Percentiles rank a stretch among this genome's conserved stretches.
phyloP scores from a whole-genome alignment of 805 yeast species.

The Phaffomyces antillensis region DNA sequence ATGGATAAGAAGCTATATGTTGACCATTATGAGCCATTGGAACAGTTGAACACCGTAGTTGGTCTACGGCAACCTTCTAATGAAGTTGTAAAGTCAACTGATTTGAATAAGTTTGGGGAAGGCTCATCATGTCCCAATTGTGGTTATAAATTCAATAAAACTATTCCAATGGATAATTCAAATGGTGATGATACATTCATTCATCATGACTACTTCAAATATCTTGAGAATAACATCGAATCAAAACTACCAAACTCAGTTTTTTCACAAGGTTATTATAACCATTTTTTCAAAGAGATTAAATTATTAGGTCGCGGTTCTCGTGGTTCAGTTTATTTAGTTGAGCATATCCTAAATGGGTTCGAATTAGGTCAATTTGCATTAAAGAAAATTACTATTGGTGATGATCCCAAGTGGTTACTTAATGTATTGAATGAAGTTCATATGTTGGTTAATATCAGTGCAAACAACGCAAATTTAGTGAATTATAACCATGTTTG shows the following conservation, averaged over 20 bases:
- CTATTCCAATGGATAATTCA: neutral
- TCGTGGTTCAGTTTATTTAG: constrained; percentile 77
- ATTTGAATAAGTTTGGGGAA: neutral
- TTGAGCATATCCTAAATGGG: constrained; percentile 71
- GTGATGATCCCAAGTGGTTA: constrained; percentile 64
- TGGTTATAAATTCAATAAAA: neutral
- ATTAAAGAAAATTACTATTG: constrained; percentile 77
- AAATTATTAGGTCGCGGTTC: constrained; percentile 74
- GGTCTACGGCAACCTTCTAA: neutral
- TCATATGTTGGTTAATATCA: constrained; percentile 48
- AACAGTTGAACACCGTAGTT: too few species aligned
- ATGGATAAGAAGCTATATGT: neutral
- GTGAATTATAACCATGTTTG: constrained; percentile 88
- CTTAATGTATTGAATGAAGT: constrained; percentile 73
- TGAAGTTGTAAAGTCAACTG: neutral
- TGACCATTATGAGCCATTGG: neutral
- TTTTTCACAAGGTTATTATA: constrained; percentile 78
- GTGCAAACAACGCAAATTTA: constrained; percentile 48
- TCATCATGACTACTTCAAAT: constrained; percentile 15
- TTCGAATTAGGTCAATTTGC: constrained; percentile 75
- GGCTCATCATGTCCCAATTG: constrained; percentile 7
- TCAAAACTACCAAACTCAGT: constrained; percentile 42
- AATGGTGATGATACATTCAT: constrained; percentile 1
- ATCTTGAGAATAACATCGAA: constrained; percentile 13
- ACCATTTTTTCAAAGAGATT: constrained; percentile 57